Base-by-base conservation (phyloP, 345 rosid species). In the Eucalyptus fibrosa region DNA sequence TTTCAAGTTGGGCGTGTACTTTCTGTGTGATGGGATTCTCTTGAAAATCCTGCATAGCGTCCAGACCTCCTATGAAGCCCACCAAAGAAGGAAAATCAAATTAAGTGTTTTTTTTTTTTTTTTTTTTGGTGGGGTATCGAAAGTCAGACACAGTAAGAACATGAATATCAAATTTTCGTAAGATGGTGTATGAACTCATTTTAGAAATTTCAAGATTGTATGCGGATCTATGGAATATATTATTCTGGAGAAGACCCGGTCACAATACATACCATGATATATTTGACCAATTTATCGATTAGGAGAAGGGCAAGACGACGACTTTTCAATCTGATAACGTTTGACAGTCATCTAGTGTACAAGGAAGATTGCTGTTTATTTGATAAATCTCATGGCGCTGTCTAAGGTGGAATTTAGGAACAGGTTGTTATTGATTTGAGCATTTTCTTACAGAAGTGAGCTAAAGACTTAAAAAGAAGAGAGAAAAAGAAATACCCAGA, bases 31-130 rank as follows among this genome's bases (percentile, higher is more conserved):
- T 49, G 94, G 93, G 80, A 90, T 87, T 92, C 98, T 92, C 92
- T 94, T 94, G 94, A 96, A 94, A 88, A 96, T 94, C 91, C 98
- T 92, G 89, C 98, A 96, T 5, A 96, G 95, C 86, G 98, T 96
- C 98, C 97, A 95, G 34, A 96, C 96, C 90, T 96, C 98, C 98
- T 96, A 94, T 49, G 88, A 83, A 87, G 26, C 15, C n/a, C 62
- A 8, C 32, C 12, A 42, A 26, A 40, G 62, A 55, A 32, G 60
- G 32, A 42, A 17, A 87, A 87, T 5, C 21, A 86, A n/a, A 86
- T 37, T 86, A 18, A 44, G 88, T 6, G 23, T 14, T 53, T 10
- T 21, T 9, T 49, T 32, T n/a, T 44, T 50, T 28, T 9, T 15
- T 44, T 14, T 13, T 87, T 37, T 10, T 6, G 40, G 45, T 32